A percentile compares a stretch with the other conserved stretches of the same genome.
phyloP scores from a whole-genome alignment of 176 grass and related monocot species.

The Tillandsia fasciculata region DNA sequence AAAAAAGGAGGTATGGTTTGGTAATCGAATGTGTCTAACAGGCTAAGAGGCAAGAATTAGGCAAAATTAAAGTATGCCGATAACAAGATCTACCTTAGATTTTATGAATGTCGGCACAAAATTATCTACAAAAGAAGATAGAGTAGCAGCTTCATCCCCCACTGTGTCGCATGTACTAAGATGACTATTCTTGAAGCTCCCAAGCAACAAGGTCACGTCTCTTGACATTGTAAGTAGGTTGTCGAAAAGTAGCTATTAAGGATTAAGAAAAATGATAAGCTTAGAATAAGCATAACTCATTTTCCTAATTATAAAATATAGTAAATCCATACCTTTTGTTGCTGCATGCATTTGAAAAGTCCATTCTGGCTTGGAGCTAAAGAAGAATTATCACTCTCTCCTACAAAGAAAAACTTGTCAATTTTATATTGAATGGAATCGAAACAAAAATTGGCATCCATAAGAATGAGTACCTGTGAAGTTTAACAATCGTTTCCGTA shows the following conservation, averaged over 20 bases:
- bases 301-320: neutral
- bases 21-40: neutral
- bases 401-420: slow-evolving; percentile 26
- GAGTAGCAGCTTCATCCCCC: slow-evolving; percentile 27
- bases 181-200: slow-evolving; percentile 56
- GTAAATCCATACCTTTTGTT: slow-evolving; percentile 64
- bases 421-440: slow-evolving; percentile 3
- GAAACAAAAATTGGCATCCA: slow-evolving; percentile 2
- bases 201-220: slow-evolving; percentile 59
- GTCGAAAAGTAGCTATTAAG: slow-evolving; percentile 55
- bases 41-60: slow-evolving; percentile 2
- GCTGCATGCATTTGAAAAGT: slow-evolving; percentile 60
- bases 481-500: slow-evolving; percentile 42
- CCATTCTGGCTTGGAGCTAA: slow-evolving; percentile 49
- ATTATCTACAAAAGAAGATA: slow-evolving; percentile 48
- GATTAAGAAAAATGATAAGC: slow-evolving; percentile 6
- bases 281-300: neutral
- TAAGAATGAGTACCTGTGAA: slow-evolving; percentile 37
- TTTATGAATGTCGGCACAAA: slow-evolving; percentile 49
- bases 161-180: slow-evolving; percentile 34
- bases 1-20: neutral
- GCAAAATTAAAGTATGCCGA: neutral
- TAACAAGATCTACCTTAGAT: slow-evolving; percentile 57
- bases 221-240: slow-evolving; percentile 48
- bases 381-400: slow-evolving; percentile 11